A percentile compares a stretch with the other conserved stretches of the same genome.
phyloP scores from a whole-genome alignment of 1,139 yeast species.

The Pichia sp. region DNA sequence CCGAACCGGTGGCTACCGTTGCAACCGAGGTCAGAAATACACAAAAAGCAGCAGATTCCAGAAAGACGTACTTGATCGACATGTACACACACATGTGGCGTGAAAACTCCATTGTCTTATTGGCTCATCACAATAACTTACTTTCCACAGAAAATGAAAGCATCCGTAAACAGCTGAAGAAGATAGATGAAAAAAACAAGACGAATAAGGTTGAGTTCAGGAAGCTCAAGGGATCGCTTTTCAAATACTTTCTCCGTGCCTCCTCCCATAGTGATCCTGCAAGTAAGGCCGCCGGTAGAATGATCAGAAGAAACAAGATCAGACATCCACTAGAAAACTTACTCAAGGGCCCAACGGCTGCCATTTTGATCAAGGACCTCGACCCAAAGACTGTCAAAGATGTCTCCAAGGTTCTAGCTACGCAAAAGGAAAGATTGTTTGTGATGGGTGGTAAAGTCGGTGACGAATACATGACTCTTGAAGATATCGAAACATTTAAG shows the following conservation, averaged over 20 bases:
- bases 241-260: constrained; percentile 73
- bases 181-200: constrained; percentile 40
- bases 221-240: constrained; percentile 62
- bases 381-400: constrained; percentile 66
- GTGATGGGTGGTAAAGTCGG: constrained; percentile 77
- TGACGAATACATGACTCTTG: constrained; percentile 47
- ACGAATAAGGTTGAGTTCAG: constrained; percentile 47
- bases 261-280: constrained; percentile 73
- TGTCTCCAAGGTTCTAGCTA: constrained; percentile 57
- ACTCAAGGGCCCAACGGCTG: constrained; percentile 80
- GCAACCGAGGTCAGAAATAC: constrained; percentile 36
- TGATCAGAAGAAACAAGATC: constrained; percentile 39
- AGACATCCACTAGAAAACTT: constrained; percentile 66
- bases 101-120: constrained; percentile 61
- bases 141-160: constrained; percentile 60
- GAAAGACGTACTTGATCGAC: constrained; percentile 84
- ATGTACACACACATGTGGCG: constrained; percentile 69
- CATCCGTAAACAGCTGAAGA: constrained; percentile 57
- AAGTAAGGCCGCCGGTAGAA: constrained; percentile 43
- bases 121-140: constrained; percentile 81
- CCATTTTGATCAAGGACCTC: constrained; percentile 62
- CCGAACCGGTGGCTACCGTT: constrained; percentile 1
- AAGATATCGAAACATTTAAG: constrained; percentile 59
- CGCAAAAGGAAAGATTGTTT: constrained; percentile 67
- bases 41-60: constrained; percentile 49